These are phyloP conservation scores for Neospermospora avenae DNA, from an alignment of 2,329 filamentous ascomycete genomes.

Conservation along the genomic window DNA sequence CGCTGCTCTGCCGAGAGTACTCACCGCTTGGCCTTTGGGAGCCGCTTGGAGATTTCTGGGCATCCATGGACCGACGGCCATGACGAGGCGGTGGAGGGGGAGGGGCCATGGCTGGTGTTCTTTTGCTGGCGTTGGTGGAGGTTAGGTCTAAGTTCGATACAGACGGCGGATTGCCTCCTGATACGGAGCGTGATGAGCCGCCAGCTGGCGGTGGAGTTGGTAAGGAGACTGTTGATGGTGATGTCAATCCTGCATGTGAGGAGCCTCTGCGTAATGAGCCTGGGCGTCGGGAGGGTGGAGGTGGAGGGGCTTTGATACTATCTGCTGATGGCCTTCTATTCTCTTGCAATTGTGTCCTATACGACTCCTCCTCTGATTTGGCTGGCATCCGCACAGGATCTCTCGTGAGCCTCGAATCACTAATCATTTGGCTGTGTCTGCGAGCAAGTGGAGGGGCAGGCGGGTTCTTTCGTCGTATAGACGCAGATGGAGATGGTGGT, in stretches of 20 bases:
- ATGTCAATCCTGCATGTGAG: conserved; percentile 29
- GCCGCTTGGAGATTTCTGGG: conserved; percentile 19
- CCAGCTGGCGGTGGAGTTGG: conserved; percentile 43
- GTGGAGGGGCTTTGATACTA: conserved; percentile 14
- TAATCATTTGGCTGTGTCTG: conserved; percentile 32
- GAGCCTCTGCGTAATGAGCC: conserved; percentile 22
- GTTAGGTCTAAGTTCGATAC: conserved; percentile 28
- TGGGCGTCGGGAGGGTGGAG: conserved; percentile 33
- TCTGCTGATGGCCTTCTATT: conserved; percentile 17
- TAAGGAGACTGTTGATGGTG: conserved; percentile 32
- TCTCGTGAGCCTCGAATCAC: conserved; percentile 29
- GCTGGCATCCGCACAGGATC: conserved; percentile 27
- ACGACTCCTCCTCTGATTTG: conserved; percentile 32
- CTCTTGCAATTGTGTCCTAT: conserved; percentile 6
- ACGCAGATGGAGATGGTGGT: conserved; percentile 30
- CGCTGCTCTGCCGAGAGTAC: conserved; percentile 22
- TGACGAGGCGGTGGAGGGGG: conserved; percentile 43
- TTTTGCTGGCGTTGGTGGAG: conserved; percentile 22
- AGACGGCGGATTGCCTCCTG: conserved; percentile 25
- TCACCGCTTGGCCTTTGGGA: conserved; percentile 29
- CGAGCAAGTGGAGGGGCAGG: conserved; percentile 41
- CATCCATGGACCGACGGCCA: conserved; percentile 32
- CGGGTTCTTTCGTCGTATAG: conserved; percentile 35
- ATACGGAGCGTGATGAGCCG: conserved; percentile 23
- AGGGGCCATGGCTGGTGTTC: conserved; percentile 28